Evolutionary conservation across 441 rosid species (phyloP).

Genomic region (Syzygium syzygioides): DNA sequence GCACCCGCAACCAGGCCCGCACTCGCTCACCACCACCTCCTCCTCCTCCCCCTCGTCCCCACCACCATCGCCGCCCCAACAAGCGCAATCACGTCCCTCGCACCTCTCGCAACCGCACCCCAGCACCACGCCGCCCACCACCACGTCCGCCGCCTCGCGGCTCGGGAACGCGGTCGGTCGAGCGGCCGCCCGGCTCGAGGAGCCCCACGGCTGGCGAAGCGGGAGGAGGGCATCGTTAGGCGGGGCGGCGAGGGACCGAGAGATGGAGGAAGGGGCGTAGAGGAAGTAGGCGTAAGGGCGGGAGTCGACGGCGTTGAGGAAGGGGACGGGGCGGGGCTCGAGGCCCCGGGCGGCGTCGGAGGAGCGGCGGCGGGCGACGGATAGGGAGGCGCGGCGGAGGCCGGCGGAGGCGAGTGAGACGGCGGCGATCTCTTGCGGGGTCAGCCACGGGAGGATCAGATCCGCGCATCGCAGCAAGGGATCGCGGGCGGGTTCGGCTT

Average conservation of each 20-base stretch:
- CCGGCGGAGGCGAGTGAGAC: conserved; percentile 45
- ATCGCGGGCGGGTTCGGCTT: background rate
- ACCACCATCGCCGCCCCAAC: conserved; percentile 8
- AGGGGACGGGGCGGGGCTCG: conserved; percentile 50
- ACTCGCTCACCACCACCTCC: conserved; percentile 35
- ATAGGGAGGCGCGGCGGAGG: conserved; percentile 26
- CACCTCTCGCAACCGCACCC: conserved; percentile 66
- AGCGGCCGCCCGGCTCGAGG: conserved; percentile 4
- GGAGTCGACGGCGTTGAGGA: conserved; percentile 31
- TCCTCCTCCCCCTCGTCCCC: conserved; percentile 29
- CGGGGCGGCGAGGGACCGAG: conserved; percentile 43
- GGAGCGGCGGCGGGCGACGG: conserved; percentile 41
- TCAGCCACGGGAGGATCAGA: conserved; percentile 59
- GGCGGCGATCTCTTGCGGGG: conserved; percentile 45
- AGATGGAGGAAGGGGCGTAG: conserved; percentile 34
- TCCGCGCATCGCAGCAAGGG: conserved; percentile 28
- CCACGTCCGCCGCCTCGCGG: conserved; percentile 9
- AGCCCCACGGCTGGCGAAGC: conserved; percentile 70
- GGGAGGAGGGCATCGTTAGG: conserved; percentile 10
- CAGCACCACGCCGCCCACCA: conserved; percentile 15
- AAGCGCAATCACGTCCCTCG: conserved; percentile 14
- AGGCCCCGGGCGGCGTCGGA: conserved; percentile 63
- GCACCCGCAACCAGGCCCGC: conserved; percentile 60
- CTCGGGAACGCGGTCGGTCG: background rate
- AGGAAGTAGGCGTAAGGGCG: conserved; percentile 53